Conservation (phyloP, 225 moss, liverwort and hornwort genomes). For the Neckera pumila region DNA sequence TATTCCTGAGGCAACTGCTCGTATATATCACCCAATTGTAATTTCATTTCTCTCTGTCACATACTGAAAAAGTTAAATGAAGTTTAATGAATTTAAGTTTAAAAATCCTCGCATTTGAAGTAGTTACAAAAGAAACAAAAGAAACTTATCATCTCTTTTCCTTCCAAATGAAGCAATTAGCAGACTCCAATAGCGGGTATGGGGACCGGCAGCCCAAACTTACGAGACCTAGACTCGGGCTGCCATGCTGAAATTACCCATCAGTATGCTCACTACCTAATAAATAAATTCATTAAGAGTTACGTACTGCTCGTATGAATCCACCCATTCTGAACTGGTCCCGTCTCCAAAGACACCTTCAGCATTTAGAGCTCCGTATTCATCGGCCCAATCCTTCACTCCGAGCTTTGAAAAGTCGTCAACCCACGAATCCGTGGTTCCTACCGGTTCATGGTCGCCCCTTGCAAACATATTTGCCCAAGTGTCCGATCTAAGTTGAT, state of each 20-base stretch:
- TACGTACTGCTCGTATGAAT: slow-evolving; percentile 87
- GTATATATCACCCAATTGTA: not conserved
- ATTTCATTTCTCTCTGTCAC: not conserved
- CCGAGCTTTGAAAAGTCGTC: slow-evolving; percentile 78
- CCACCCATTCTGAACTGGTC: slow-evolving; percentile 70
- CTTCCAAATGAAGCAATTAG: not conserved
- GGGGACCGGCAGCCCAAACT: not conserved
- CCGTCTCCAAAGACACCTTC: slow-evolving; percentile 54
- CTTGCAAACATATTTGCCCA: slow-evolving; percentile 67
- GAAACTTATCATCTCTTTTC: not conserved
- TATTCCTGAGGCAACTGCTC: not conserved
- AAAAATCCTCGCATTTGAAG: not conserved
- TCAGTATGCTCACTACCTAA: not conserved
- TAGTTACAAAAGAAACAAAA: not conserved
- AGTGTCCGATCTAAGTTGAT: slow-evolving; percentile 33
- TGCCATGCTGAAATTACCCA: not conserved
- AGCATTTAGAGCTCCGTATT: slow-evolving; percentile 53
- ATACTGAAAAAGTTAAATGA: not conserved
- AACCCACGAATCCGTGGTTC: slow-evolving; percentile 65
- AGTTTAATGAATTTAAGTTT: not conserved
- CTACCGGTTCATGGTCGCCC: slow-evolving; percentile 13
- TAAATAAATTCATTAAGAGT: not conserved
- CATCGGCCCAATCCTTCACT: slow-evolving; percentile 88
- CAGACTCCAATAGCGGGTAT: not conserved
- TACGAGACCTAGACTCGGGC: not conserved